Conservation (phyloP, 2,329 filamentous ascomycete genomes). For the Cladosporium cucumerinum region DNA sequence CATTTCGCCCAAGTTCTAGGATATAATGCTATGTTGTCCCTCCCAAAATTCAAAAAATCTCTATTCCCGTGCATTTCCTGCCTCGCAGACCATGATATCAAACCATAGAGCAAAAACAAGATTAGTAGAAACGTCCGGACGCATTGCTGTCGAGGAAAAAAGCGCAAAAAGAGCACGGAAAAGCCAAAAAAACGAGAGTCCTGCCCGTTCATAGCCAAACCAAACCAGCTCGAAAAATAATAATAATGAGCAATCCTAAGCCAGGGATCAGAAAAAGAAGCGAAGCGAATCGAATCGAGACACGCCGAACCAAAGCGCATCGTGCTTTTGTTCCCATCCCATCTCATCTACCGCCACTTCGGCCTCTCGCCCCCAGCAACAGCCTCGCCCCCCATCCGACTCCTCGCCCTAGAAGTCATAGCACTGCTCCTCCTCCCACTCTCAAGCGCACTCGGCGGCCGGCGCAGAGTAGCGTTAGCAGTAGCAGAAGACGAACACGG, state of each 20-base stretch:
- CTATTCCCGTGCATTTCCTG: not conserved
- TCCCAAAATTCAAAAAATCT: not conserved
- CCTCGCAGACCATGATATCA: not conserved
- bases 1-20: not conserved
- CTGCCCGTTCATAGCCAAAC: not conserved
- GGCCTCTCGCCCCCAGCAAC: constrained; percentile 20
- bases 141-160: too few relatives aligned
- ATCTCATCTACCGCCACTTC: constrained; percentile 24
- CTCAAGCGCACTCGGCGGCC: constrained; percentile 22
- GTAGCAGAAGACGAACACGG: not conserved
- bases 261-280: not conserved
- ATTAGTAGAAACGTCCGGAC: not conserved
- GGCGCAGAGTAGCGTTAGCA: constrained; percentile 19
- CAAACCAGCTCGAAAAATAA: not conserved
- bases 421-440: constrained; percentile 23
- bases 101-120: not conserved
- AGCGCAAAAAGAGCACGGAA: not conserved
- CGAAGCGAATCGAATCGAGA: not conserved
- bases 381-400: constrained; percentile 18
- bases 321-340: too few relatives aligned
- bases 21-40: not conserved
- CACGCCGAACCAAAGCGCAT: too few relatives aligned
- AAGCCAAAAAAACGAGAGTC: not conserved
- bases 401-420: constrained; percentile 18
- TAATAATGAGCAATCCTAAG: not conserved